Evolutionary conservation across 2,329 filamentous ascomycete species (phyloP).

Genomic region (Beauveria pseudobassiana): DNA sequence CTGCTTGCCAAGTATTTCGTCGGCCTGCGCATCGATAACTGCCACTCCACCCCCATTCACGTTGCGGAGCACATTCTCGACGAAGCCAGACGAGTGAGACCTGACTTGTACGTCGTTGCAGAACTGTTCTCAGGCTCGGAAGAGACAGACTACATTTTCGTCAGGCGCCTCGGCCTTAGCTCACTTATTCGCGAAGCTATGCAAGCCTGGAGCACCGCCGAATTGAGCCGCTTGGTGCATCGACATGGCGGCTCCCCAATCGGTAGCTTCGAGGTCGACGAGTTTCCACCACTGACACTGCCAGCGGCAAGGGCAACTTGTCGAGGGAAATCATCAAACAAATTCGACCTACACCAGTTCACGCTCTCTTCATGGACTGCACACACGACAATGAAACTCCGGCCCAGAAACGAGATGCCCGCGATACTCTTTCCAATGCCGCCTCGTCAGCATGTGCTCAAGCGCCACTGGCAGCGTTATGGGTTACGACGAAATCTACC

Average conservation of each 20-base stretch:
- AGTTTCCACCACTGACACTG: slow-evolving; percentile 56
- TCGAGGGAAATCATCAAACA: slow-evolving; percentile 63
- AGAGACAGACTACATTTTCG: slow-evolving; percentile 92
- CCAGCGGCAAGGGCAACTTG: slow-evolving; percentile 25
- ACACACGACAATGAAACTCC: slow-evolving; percentile 98
- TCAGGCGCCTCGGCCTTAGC: slow-evolving; percentile 84
- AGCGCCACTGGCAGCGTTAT: slow-evolving; percentile 94
- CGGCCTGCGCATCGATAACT: slow-evolving; percentile 96
- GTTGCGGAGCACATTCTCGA: slow-evolving; percentile 94
- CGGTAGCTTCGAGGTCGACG: slow-evolving; percentile 93
- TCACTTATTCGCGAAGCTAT: slow-evolving; percentile 94
- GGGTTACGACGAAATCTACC: slow-evolving; percentile 96
- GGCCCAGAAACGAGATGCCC: slow-evolving; percentile 87
- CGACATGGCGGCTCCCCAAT: slow-evolving; percentile 89
- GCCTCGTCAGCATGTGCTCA: slow-evolving; percentile 94
- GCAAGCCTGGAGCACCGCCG: slow-evolving; percentile 94
- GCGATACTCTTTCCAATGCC: slow-evolving; percentile 89
- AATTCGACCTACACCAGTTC: slow-evolving; percentile 82
- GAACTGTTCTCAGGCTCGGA: slow-evolving; percentile 95
- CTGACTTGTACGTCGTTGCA: slow-evolving; percentile 84
- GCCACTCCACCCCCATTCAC: slow-evolving; percentile 89
- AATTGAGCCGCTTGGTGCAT: slow-evolving; percentile 88
- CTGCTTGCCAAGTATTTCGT: slow-evolving; percentile 92
- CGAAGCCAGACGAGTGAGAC: slow-evolving; percentile 79
- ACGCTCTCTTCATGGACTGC: slow-evolving; percentile 97